These are phyloP conservation scores for Aspergillus sparsus DNA, from an alignment of 495 filamentous ascomycete genomes.

Conservation along the genomic window DNA sequence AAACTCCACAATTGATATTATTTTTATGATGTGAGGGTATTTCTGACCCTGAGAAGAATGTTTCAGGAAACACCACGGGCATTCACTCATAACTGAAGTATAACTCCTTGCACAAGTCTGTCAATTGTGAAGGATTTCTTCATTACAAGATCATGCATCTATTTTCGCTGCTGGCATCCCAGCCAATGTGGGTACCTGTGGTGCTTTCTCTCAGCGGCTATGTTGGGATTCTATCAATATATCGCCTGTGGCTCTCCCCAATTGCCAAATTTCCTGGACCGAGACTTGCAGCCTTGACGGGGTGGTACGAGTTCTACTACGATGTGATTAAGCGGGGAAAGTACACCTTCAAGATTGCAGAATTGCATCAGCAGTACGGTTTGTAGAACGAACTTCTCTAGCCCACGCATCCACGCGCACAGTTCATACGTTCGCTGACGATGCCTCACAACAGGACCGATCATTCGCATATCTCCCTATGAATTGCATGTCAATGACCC, in stretches of 20 bases:
- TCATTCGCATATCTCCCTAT: constrained; percentile 35
- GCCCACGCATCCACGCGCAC: no score
- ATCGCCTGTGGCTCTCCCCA: constrained; percentile 45
- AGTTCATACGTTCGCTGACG: neutral
- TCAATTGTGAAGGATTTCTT: neutral
- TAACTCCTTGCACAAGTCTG: neutral
- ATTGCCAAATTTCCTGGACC: constrained; percentile 51
- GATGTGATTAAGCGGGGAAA: constrained; percentile 26
- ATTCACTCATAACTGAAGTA: no score
- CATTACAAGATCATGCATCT: neutral
- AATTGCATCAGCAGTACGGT: constrained; percentile 42
- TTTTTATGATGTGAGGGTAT: no score
- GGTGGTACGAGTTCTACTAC: constrained; percentile 37
- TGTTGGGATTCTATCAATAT: constrained; percentile 25
- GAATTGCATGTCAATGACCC: constrained; percentile 34
- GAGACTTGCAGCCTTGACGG: constrained; percentile 42
- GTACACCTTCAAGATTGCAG: constrained; percentile 31
- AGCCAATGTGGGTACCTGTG: neutral
- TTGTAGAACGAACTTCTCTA: neutral
- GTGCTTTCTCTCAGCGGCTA: constrained; percentile 10
- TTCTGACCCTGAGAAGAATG: no score
- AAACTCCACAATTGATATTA: no score
- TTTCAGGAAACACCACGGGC: no score
- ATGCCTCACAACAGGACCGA: constrained; percentile 29
- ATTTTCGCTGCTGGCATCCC: neutral